A percentile compares a stretch with the other conserved stretches of the same genome.
Evolutionary conservation across 306 rosid genomes (phyloP).

Genomic region (Rosa rugosa): DNA sequence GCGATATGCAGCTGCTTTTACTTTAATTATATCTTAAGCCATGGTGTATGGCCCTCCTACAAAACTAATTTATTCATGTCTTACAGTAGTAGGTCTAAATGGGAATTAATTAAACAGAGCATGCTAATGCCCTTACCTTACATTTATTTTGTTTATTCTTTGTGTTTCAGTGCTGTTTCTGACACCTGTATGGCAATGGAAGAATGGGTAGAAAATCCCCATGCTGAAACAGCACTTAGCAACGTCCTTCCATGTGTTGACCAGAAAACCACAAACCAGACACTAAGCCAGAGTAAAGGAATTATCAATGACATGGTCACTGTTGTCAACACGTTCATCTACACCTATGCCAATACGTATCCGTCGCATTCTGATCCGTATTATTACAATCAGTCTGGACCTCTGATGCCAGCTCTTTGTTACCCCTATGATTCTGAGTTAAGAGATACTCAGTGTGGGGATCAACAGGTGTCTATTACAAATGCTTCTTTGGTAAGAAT

Average conservation of each 20-base stretch:
- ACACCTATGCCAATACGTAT: constrained; percentile 59
- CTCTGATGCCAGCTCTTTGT: constrained; percentile 77
- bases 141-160: neutral
- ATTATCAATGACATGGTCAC: constrained; percentile 60
- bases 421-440: constrained; percentile 69
- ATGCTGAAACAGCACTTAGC: constrained; percentile 87
- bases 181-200: constrained; percentile 91
- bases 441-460: constrained; percentile 53
- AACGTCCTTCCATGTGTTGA: constrained; percentile 92
- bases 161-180: constrained; percentile 62
- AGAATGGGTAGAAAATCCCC: constrained; percentile 92
- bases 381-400: constrained; percentile 84
- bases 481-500: constrained; percentile 68
- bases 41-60: too few species aligned
- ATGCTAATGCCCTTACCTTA: neutral
- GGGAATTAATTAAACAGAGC: too few species aligned
- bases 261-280: constrained; percentile 71
- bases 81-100: neutral
- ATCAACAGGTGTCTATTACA: constrained; percentile 68
- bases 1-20: too few species aligned
- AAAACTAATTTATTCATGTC: neutral
- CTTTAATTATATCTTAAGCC: too few species aligned
- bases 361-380: constrained; percentile 34
- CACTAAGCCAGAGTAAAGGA: constrained; percentile 76
- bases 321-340: constrained; percentile 65